Base-by-base conservation (phyloP, 2,329 filamentous ascomycete genomes). In the Aspergillus neotritici region DNA sequence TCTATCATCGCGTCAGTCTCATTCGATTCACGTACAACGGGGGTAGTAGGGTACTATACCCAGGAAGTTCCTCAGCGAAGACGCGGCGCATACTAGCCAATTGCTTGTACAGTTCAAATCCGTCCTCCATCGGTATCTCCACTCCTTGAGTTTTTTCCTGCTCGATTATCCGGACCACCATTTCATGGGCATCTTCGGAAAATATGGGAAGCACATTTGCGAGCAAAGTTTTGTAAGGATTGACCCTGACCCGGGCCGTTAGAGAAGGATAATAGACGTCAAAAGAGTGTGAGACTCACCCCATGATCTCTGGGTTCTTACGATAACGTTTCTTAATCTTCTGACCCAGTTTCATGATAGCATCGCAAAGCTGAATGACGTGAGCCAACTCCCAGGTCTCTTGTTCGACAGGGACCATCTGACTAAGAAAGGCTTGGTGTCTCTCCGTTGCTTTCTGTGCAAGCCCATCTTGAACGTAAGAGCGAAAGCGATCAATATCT, bases 261-360 rank as follows among this genome's bases (percentile, higher is more conserved):
- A 63, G 53, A 33, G 25, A 32, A 37, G 17, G 34, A 79, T 67
- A 2, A 75, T 76, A 46, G 76, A 76, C 34, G 29, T 7, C 16
- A 10, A 15, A 40, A 17, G 13, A 75, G 1, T 31, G 28, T 11
- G n/a, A 16, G 5, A 39, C 67, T 43, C 64, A 72, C 70, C 89
- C 89, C 81, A 95, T 84, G 46, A 97, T 86, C 49, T 88, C 84
- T 1, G 87, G 87, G 46, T 85, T 93, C 56, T 86, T 91, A 56
- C 82, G 82, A 67, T 95, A 98, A 37, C 91, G 82, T 69, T 97
- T 97, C 64, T 89, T 84, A 40, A 96, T 94, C 61, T 84, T 87
- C 57, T 94, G 84, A 50, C 86, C 87, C 28, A 96, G 75, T 53
- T 87, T 89, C 37, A 88, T 83, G 4, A 97, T 87, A 1, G 82